A percentile compares a stretch with the other conserved stretches of the same genome.
Conservation (phyloP, 2,329 filamentous ascomycete species). For the Cytospora piceae region DNA sequence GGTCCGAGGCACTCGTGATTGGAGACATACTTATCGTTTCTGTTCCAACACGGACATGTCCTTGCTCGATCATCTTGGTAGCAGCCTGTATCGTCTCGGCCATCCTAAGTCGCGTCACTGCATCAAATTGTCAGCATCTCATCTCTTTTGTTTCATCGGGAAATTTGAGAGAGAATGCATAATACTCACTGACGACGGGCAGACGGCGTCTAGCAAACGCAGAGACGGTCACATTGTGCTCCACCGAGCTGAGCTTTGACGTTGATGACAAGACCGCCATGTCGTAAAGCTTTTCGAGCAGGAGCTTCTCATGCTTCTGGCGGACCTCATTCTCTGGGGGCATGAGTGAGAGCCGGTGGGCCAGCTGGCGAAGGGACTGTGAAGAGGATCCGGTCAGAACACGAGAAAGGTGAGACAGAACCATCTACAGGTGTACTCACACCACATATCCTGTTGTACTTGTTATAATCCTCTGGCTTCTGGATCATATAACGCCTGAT, state of each 20-base stretch:
- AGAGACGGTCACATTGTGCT: conserved; percentile 85
- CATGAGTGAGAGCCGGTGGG: conserved; percentile 83
- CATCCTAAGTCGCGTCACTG: conserved; percentile 82
- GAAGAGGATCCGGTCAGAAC: conserved; percentile 35
- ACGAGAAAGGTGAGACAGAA: conserved; percentile 33
- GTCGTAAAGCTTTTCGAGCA: conserved; percentile 90
- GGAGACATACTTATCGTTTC: conserved; percentile 68
- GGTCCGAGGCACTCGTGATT: background rate
- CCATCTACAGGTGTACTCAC: conserved; percentile 45
- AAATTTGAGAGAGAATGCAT: background rate
- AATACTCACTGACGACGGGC: conserved; percentile 68
- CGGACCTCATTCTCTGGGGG: conserved; percentile 79
- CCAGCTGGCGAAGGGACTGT: conserved; percentile 83
- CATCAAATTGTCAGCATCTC: background rate
- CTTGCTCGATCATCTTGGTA: conserved; percentile 88
- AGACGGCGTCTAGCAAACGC: conserved; percentile 84
- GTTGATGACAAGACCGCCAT: conserved; percentile 83
- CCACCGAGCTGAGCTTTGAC: conserved; percentile 81
- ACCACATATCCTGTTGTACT: conserved; percentile 69
- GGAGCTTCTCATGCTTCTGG: conserved; percentile 80
- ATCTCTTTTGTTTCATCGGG: conserved; percentile 37
- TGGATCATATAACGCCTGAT: conserved; percentile 88
- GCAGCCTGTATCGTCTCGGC: conserved; percentile 85
- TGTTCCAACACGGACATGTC: conserved; percentile 88
- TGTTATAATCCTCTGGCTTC: conserved; percentile 82